phyloP scores from a whole-genome alignment of 2,329 filamentous ascomycete species.

The Sporothrix schenckii region DNA sequence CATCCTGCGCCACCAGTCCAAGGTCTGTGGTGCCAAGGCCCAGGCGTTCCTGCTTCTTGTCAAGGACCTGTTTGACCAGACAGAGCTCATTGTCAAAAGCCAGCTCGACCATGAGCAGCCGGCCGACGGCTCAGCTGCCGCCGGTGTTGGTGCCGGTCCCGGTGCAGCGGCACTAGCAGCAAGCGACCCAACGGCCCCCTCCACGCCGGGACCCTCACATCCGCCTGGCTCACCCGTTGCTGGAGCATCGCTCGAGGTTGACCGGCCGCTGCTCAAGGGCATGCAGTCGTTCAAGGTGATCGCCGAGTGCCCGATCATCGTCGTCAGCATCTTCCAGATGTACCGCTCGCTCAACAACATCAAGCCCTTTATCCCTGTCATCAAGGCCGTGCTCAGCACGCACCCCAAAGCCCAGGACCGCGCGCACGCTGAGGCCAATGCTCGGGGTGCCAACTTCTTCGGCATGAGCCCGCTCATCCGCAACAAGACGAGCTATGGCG shows the following conservation, averaged over 20 bases:
- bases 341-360: constrained; percentile 81
- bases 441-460: constrained; percentile 80
- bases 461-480: constrained; percentile 93
- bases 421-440: constrained; percentile 82
- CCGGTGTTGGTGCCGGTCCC: constrained; percentile 41
- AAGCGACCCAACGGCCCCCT: constrained; percentile 58
- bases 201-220: constrained; percentile 65
- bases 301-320: constrained; percentile 96
- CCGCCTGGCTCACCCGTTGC: constrained; percentile 88
- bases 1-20: constrained; percentile 88
- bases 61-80: constrained; percentile 91
- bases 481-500: constrained; percentile 90
- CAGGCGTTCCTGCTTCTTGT: constrained; percentile 90
- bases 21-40: constrained; percentile 75
- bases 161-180: not conserved
- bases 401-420: constrained; percentile 93
- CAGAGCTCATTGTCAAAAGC: constrained; percentile 92
- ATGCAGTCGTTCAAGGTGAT: constrained; percentile 99
- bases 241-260: constrained; percentile 77
- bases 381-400: constrained; percentile 84
- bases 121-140: constrained; percentile 45
- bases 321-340: constrained; percentile 96
- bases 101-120: constrained; percentile 78
- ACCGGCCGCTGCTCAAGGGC: constrained; percentile 79
- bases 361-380: constrained; percentile 87